phyloP scores from a whole-genome alignment of 495 filamentous ascomycete genomes.

The Pseudevernia furfuracea region DNA sequence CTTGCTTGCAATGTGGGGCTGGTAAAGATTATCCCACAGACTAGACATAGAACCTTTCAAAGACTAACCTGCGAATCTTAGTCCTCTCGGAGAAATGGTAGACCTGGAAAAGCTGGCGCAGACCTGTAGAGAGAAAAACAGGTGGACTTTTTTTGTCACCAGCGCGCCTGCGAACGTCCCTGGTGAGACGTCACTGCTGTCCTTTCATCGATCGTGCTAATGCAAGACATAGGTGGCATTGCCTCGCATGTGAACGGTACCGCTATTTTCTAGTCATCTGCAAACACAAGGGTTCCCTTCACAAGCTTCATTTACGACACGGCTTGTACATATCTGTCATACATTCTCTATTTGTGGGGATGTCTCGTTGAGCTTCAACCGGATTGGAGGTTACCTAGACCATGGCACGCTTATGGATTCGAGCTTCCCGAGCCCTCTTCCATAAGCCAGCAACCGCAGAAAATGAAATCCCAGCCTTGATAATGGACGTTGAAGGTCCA shows the following conservation, averaged over 20 bases:
- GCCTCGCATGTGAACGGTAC: conserved; percentile 1
- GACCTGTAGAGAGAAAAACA: conserved; percentile 43
- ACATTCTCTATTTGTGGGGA: too few species aligned
- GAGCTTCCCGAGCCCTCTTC: too few species aligned
- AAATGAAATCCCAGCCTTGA: too few species aligned
- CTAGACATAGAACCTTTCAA: not conserved
- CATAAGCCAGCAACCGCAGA: too few species aligned
- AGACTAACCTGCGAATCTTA: not conserved
- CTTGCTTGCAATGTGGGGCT: conserved; percentile 57
- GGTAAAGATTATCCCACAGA: conserved; percentile 14
- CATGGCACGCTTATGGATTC: too few species aligned
- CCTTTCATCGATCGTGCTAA: not conserved
- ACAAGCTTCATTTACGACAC: too few species aligned
- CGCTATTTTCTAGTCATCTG: not conserved
- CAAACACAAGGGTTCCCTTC: too few species aligned
- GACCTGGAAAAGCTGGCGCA: conserved; percentile 46
- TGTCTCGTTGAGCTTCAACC: too few species aligned
- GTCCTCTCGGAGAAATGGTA: conserved; percentile 53
- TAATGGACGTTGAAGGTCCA: too few species aligned
- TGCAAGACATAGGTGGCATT: not conserved
- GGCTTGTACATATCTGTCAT: not conserved
- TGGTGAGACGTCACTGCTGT: conserved; percentile 1
- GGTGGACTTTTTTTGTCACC: conserved; percentile 63
- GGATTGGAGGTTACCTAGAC: too few species aligned
- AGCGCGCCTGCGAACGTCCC: conserved; percentile 40